phyloP scores from a whole-genome alignment of 305 asterid genomes.

The Fraxinus greggii region DNA sequence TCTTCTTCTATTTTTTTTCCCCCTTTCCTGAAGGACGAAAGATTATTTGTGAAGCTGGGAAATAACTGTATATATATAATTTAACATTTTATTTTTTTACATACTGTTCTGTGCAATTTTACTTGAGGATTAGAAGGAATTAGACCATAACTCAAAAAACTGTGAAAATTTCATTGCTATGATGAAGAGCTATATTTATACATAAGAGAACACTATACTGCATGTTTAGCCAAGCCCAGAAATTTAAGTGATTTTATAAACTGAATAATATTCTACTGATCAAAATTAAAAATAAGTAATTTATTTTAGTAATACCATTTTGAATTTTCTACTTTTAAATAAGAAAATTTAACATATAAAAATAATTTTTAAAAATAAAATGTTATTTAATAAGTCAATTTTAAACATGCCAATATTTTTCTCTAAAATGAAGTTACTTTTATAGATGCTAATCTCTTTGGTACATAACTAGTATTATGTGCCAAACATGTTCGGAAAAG shows the following conservation, averaged over 20 bases:
- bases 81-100: too few species aligned
- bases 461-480: not conserved
- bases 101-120: not conserved
- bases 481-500: not conserved
- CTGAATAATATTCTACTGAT: not conserved
- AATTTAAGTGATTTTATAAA: not conserved
- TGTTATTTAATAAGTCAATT: not conserved
- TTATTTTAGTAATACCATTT: not conserved
- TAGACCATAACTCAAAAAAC: not conserved
- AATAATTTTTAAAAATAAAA: too few species aligned
- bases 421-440: too few species aligned
- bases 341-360: too few species aligned
- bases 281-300: not conserved
- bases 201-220: not conserved
- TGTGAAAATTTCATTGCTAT: not conserved
- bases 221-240: not conserved
- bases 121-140: not conserved
- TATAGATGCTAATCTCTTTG: too few species aligned
- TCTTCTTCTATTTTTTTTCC: too few species aligned
- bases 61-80: not conserved
- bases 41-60: not conserved
- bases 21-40: not conserved
- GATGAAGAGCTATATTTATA: not conserved
- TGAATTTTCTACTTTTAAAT: not conserved
- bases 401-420: too few species aligned